A percentile compares a stretch with the other conserved stretches of the same genome.
These are phyloP conservation scores for Tricholoma bakamatsutake DNA, from an alignment of 768 basidiomycete genomes.

Conservation along the genomic window DNA sequence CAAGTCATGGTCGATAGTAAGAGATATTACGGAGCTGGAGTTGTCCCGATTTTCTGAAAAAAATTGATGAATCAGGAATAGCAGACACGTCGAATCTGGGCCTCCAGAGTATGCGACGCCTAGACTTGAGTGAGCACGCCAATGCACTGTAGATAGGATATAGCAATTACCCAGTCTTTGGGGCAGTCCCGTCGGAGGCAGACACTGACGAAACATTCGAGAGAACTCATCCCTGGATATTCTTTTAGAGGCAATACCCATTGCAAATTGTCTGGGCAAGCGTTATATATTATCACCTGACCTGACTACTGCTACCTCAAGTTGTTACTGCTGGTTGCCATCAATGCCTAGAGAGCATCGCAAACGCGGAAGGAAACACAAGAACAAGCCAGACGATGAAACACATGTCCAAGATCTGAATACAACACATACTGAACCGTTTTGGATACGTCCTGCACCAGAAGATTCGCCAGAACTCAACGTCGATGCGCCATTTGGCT, in stretches of 20 bases:
- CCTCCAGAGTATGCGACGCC: constrained; percentile 80
- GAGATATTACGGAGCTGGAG: constrained; percentile 37
- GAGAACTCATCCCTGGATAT: constrained; percentile 47
- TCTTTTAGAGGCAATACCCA: background rate
- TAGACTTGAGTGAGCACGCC: constrained; percentile 17
- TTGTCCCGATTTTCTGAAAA: constrained; percentile 21
- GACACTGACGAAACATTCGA: constrained; percentile 37
- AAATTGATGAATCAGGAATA: constrained; percentile 56
- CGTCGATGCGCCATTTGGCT: constrained; percentile 81
- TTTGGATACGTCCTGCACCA: constrained; percentile 59
- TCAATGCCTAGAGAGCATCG: constrained; percentile 1
- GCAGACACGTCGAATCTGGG: constrained; percentile 74
- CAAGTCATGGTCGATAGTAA: constrained; percentile 68
- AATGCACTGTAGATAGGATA: background rate
- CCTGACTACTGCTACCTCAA: background rate
- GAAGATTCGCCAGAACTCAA: constrained; percentile 33
- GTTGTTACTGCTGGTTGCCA: background rate
- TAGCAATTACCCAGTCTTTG: constrained; percentile 35
- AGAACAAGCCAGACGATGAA: background rate
- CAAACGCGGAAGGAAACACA: constrained; percentile 5
- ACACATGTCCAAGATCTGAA: background rate
- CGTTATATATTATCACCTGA: background rate
- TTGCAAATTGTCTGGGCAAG: background rate
- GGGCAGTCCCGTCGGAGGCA: constrained; percentile 47
- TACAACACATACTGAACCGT: constrained; percentile 37